Conservation (phyloP, 1,284 basidiomycete genomes). For the Bondarzewia mesenterica region DNA sequence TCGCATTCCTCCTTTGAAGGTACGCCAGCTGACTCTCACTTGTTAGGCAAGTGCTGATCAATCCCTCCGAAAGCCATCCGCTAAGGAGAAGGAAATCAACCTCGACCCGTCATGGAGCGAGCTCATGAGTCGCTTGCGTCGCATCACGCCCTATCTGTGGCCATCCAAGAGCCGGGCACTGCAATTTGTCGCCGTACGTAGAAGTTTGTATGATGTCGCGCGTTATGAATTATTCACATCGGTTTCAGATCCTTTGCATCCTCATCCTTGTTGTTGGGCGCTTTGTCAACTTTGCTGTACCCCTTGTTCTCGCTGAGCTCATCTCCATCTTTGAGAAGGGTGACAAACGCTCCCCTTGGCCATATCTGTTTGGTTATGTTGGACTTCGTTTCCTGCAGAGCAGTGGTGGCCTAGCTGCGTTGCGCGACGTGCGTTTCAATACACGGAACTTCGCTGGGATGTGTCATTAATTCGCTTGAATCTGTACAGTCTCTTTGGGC, state of each 20-base stretch:
- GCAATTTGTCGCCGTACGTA: slow-evolving; percentile 62
- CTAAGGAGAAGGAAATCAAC: slow-evolving; percentile 48
- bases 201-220: slow-evolving; percentile 5
- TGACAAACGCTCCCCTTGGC: slow-evolving; percentile 45
- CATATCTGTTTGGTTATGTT: slow-evolving; percentile 55
- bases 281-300: slow-evolving; percentile 66
- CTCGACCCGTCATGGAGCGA: slow-evolving; percentile 63
- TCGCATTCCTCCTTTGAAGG: slow-evolving; percentile 7
- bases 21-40: neutral
- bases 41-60: neutral
- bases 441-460: neutral
- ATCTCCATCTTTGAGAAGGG: slow-evolving; percentile 51
- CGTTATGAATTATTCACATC: slow-evolving; percentile 8
- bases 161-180: slow-evolving; percentile 58
- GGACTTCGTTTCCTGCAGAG: slow-evolving; percentile 60
- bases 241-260: slow-evolving; percentile 50
- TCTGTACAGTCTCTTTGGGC: slow-evolving; percentile 56
- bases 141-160: slow-evolving; percentile 77
- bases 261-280: slow-evolving; percentile 67
- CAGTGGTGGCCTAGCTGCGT: slow-evolving; percentile 59
- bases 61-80: slow-evolving; percentile 27
- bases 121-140: slow-evolving; percentile 47
- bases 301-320: slow-evolving; percentile 64
- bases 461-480: slow-evolving; percentile 1
- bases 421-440: slow-evolving; percentile 48